Evolutionary conservation across 2,329 filamentous ascomycete genomes (phyloP).

Genomic region (Lasiodiplodia gonubiensis): DNA sequence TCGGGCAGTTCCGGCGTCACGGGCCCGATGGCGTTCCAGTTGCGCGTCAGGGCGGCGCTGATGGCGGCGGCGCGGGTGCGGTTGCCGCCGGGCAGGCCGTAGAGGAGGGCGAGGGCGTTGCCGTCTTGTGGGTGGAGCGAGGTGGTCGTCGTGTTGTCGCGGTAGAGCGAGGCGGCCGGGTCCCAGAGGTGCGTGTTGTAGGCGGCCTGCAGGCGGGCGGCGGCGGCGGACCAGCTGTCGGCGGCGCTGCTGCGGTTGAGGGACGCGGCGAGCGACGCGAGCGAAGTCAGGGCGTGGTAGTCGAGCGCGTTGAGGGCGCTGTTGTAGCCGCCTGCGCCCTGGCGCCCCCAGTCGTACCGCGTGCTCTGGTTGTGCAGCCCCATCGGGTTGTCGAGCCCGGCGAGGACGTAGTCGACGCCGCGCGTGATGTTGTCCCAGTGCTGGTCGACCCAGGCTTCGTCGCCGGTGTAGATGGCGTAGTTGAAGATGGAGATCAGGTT

Average conservation of each 20-base stretch:
- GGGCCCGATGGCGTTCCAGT: conserved; percentile 64
- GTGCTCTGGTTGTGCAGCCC: conserved; percentile 1
- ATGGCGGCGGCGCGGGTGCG: conserved; percentile 54
- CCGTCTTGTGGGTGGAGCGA: conserved; percentile 36
- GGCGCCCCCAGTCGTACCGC: conserved; percentile 36
- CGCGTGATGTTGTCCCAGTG: conserved; percentile 33
- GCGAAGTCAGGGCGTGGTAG: conserved; percentile 47
- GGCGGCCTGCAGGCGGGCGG: conserved; percentile 32
- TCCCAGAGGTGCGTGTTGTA: conserved; percentile 40
- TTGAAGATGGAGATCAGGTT: conserved; percentile 65
- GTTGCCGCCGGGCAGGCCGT: conserved; percentile 47
- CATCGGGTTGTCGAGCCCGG: conserved; percentile 33
- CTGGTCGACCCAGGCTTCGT: conserved; percentile 48
- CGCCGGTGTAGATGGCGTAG: conserved; percentile 62
- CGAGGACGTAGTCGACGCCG: conserved; percentile 32
- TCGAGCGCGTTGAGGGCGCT: conserved; percentile 37
- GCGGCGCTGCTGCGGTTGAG: conserved; percentile 30
- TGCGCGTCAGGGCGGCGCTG: conserved; percentile 53
- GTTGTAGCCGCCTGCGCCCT: conserved; percentile 47
- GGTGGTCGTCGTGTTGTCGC: conserved; percentile 46
- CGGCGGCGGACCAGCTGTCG: conserved; percentile 38
- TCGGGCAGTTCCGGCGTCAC: conserved; percentile 61
- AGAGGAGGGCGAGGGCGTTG: conserved; percentile 36
- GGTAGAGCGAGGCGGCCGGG: conserved; percentile 40
- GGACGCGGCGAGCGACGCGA: conserved; percentile 19